Base-by-base conservation (phyloP, 331 rosid genomes). In the Dryas integrifolia region DNA sequence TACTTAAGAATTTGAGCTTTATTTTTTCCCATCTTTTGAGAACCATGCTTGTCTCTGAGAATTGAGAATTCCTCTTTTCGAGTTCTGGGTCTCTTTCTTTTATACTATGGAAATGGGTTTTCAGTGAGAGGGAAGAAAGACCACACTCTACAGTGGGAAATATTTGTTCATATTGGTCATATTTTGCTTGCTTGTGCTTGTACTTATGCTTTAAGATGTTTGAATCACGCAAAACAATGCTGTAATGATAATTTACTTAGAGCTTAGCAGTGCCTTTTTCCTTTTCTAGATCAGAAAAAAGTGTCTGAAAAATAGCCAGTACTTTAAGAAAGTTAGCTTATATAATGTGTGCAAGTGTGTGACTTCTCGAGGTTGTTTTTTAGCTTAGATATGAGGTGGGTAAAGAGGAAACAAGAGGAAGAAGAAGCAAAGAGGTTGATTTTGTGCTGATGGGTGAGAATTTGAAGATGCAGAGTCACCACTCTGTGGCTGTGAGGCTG, bases 11-110 rank as follows among this genome's bases (percentile, higher is more conserved):
- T 69, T 81, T 86, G 98, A 77, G 96, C 83, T 55, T 52, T 46
- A 18, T 26, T 45, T n/a, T 21, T 81, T 75, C 74, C 84, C 94
- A 82, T 86, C 96, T 93, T 93, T 93, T 89, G 88, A 91, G 92
- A 87, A 76, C 87, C 88, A 83, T 87, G 97, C 94, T 79, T 89
- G 88, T 87, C 86, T 80, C 64, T 84, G 61, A 74, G 80, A 61
- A 57, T 68, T 78, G 88, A 73, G 45, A 66, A 43, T 65, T 67
- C 67, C 58, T 6, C 18, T 66, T 81, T 77, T 81, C 78, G 68
- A 77, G 83, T 83, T 79, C 82, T 83, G 83, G 62, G 65, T 86
- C 78, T 80, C 57, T 72, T 77, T 85, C 78, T 64, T 76, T 38
- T 58, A 40, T 72, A 5, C 3, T 57, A 67, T 69, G 69, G 81